Evolutionary conservation across 164 flowering plant genomes (phyloP), one percentile per base, ranked within the genome.

Genomic region (Stephania cephalantha): DNA sequence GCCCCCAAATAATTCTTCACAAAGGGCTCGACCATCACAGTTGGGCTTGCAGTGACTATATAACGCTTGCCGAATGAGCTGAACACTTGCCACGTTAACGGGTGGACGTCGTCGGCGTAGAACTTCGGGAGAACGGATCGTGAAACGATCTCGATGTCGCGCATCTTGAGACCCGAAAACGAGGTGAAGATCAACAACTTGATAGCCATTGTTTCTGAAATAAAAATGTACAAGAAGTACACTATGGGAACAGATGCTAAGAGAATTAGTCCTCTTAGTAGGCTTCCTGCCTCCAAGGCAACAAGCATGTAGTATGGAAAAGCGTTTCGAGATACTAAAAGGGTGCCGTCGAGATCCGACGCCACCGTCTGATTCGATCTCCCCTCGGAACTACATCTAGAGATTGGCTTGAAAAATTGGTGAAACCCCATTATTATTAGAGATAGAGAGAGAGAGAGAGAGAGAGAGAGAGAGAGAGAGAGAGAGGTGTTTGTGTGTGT

Each of bases 271-370:
- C 82, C 94, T 13, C 97, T 52, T 0, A 87, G 6, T 9, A 91
- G 74, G 78, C 89, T 87, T 0, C 97, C 97, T 9, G 89, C 91
- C 75, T 91, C 97, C 11, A 90, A 73, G 1, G 97, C 94, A 10
- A 91, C 79, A 12, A 91, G 91, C 84, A 91, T 71, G 90, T 68
- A 91, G 76, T 90, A 91, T 29, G 97, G 97, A 77, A 91, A 91
- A 13, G 94, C 83, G 58, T 81, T 89, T 2, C 81, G 69, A 7
- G 94, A 89, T 10, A 89, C 76, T 7, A 91, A 90, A 22, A 91
- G 88, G 6, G 97, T 91, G 11, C 97, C 94, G 48, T 90, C 90
- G 7, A 91, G 83, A 71, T 89, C 94, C 0, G 97, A 82, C 0
- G 91, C 94, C 72, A 91, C 91, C 0, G 91, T 86, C 73, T 88